Conservation (phyloP, 2,329 filamentous ascomycete genomes). For the Cytospora paraplurivora region DNA sequence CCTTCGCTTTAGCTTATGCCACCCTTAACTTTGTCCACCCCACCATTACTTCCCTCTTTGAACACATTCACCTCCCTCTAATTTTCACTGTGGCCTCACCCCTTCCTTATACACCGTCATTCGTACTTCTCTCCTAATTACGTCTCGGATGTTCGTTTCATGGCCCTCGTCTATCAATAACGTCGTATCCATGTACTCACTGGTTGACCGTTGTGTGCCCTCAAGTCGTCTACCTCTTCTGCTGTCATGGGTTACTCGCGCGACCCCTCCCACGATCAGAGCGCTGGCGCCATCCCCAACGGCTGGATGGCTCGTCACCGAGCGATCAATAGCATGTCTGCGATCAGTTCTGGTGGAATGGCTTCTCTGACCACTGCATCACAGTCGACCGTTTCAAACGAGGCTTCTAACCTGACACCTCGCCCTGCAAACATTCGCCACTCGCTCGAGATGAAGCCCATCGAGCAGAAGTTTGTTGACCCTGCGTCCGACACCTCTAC, state of each 20-base stretch:
- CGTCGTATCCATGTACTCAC: constrained; percentile 11
- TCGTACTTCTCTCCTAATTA: constrained; percentile 11
- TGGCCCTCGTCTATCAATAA: neutral
- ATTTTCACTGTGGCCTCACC: neutral
- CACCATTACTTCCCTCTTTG: neutral
- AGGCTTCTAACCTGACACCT: constrained; percentile 50
- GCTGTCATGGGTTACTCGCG: constrained; percentile 79
- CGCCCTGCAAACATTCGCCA: constrained; percentile 56
- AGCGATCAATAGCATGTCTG: constrained; percentile 61
- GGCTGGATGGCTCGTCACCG: constrained; percentile 72
- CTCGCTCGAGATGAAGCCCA: constrained; percentile 56
- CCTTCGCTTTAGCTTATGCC: constrained; percentile 1
- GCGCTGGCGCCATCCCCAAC: constrained; percentile 40
- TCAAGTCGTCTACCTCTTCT: constrained; percentile 75
- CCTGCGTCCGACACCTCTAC: constrained; percentile 45
- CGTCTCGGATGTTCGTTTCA: constrained; percentile 6
- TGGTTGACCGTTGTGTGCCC: constrained; percentile 31
- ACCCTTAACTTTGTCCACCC: constrained; percentile 3
- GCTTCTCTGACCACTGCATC: constrained; percentile 39
- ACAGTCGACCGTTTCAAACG: constrained; percentile 43
- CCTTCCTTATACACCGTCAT: neutral
- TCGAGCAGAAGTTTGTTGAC: constrained; percentile 53
- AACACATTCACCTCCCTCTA: constrained; percentile 2
- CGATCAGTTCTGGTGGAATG: constrained; percentile 44
- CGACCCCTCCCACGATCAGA: constrained; percentile 61